phyloP scores from a whole-genome alignment of 345 rosid genomes.

The Boechera retrofracta region DNA sequence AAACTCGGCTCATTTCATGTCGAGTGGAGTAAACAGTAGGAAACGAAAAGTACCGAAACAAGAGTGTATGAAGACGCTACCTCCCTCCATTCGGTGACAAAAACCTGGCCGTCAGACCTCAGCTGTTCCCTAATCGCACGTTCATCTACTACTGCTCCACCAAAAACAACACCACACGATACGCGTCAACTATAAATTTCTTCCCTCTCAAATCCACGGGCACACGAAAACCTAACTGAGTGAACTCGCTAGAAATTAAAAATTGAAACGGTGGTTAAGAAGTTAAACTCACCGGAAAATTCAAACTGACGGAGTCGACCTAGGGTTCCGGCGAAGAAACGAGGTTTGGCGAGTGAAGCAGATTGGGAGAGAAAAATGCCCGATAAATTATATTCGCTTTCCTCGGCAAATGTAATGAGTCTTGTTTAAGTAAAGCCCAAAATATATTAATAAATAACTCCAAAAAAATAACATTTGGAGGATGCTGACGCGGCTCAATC shows the following conservation, averaged over 20 bases:
- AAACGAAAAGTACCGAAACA: conserved; percentile 84
- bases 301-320: conserved; percentile 53
- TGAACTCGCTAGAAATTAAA: not conserved
- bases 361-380: conserved; percentile 17
- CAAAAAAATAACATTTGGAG: conserved; percentile 6
- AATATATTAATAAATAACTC: not conserved
- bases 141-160: conserved; percentile 66
- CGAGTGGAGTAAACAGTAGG: conserved; percentile 47
- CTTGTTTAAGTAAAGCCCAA: conserved; percentile 32
- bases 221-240: conserved; percentile 20
- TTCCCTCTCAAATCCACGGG: not conserved
- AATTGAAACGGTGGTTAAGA: conserved; percentile 14
- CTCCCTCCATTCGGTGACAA: conserved; percentile 99
- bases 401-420: conserved; percentile 35
- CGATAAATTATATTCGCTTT: conserved; percentile 40
- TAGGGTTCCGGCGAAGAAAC: conserved; percentile 83
- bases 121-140: conserved; percentile 61
- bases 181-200: conserved; percentile 5
- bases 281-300: conserved; percentile 59
- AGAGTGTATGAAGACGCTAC: conserved; percentile 95
- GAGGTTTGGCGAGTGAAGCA: conserved; percentile 43
- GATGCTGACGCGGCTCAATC: conserved; percentile 28
- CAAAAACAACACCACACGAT: conserved; percentile 1
- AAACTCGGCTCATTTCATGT: conserved; percentile 31
- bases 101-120: conserved; percentile 64